Evolutionary conservation across 352 stramenopile genomes (phyloP).

Genomic region (Phytophthora syringae): DNA sequence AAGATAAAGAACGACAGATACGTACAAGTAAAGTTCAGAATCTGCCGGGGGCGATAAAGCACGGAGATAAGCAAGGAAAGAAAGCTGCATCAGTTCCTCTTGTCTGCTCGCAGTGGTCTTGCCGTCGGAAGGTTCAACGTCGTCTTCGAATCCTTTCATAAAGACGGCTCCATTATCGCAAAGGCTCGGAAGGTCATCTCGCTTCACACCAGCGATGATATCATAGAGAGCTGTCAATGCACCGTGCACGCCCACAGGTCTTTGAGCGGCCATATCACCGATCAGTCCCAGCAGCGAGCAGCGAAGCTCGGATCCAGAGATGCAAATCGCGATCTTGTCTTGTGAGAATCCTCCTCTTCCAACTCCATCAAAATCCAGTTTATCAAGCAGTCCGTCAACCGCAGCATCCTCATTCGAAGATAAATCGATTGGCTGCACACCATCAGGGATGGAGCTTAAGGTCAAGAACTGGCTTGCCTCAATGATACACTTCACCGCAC

Average conservation of each 20-base stretch:
- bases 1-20: conserved; percentile 11
- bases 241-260: conserved; percentile 21
- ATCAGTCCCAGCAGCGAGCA: conserved; percentile 69
- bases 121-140: conserved; percentile 5
- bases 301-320: conserved; percentile 57
- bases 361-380: conserved; percentile 78
- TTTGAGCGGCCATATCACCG: conserved; percentile 74
- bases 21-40: conserved; percentile 87
- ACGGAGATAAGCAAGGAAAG: conserved; percentile 74
- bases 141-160: conserved; percentile 14
- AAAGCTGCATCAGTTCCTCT: conserved; percentile 52
- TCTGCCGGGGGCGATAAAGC: conserved; percentile 66
- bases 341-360: conserved; percentile 34
- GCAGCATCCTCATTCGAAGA: conserved; percentile 18
- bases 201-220: conserved; percentile 55
- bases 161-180: conserved; percentile 12
- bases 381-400: conserved; percentile 55
- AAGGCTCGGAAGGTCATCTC: conserved; percentile 29
- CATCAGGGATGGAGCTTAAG: conserved; percentile 39
- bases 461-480: conserved; percentile 60
- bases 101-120: conserved; percentile 14
- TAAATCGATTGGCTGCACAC: conserved; percentile 33
- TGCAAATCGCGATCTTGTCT: conserved; percentile 48
- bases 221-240: conserved; percentile 47
- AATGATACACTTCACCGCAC: conserved; percentile 47